Evolutionary conservation across 768 basidiomycete genomes (phyloP).

Genomic region (Xerocomus brunneocitrinus): DNA sequence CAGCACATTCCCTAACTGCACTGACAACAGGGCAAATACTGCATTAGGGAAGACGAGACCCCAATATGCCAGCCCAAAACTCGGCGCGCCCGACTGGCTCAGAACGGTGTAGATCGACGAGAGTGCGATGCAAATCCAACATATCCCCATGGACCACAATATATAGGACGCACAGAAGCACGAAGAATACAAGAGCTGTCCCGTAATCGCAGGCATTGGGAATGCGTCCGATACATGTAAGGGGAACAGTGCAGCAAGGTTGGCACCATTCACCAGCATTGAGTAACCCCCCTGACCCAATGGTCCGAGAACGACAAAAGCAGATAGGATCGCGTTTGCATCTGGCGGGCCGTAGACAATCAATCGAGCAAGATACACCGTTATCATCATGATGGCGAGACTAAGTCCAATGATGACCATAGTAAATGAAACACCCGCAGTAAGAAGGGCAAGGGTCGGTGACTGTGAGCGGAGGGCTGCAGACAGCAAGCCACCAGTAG

Average conservation of each 20-base stretch:
- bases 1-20: slow-evolving; percentile 47
- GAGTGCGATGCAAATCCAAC: slow-evolving; percentile 46
- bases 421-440: slow-evolving; percentile 39
- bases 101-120: slow-evolving; percentile 35
- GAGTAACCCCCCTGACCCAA: slow-evolving; percentile 51
- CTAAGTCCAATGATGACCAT: slow-evolving; percentile 43
- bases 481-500: slow-evolving; percentile 45
- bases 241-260: slow-evolving; percentile 34
- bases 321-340: slow-evolving; percentile 36
- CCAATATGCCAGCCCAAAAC: slow-evolving; percentile 49
- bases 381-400: no score
- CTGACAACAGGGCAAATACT: slow-evolving; percentile 46
- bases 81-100: slow-evolving; percentile 29
- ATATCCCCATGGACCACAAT: slow-evolving; percentile 53
- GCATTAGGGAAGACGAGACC: slow-evolving; percentile 55
- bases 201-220: slow-evolving; percentile 32
- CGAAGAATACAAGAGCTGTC: slow-evolving; percentile 39
- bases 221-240: slow-evolving; percentile 28
- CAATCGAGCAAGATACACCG: slow-evolving; percentile 34
- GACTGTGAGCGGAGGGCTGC: slow-evolving; percentile 35
- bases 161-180: slow-evolving; percentile 45
- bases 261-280: slow-evolving; percentile 37
- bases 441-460: slow-evolving; percentile 37
- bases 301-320: slow-evolving; percentile 49
- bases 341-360: slow-evolving; percentile 40